These are phyloP conservation scores for Penicillium cosmopolitanum DNA, from an alignment of 495 filamentous ascomycete genomes.

Conservation along the genomic window DNA sequence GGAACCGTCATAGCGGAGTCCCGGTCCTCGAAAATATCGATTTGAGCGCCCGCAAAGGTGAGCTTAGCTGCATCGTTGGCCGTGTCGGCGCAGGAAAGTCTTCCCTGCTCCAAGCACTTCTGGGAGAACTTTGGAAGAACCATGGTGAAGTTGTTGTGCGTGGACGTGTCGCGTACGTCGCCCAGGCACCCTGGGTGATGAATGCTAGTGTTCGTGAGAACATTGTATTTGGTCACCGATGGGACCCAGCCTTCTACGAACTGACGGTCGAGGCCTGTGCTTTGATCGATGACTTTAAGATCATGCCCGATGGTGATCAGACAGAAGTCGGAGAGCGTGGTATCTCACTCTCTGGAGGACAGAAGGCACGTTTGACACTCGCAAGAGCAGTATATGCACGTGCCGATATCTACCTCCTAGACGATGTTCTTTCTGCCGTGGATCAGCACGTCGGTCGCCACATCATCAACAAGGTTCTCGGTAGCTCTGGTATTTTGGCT, in stretches of 20 bases:
- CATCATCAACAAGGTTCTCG: conserved; percentile 91
- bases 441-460: conserved; percentile 97
- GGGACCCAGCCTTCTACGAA: conserved; percentile 94
- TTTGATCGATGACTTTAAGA: conserved; percentile 85
- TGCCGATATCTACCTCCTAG: conserved; percentile 94
- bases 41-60: conserved; percentile 85
- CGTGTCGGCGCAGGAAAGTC: conserved; percentile 95
- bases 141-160: conserved; percentile 83
- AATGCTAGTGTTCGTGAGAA: conserved; percentile 97
- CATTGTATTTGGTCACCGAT: conserved; percentile 94
- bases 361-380: conserved; percentile 94
- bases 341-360: conserved; percentile 94
- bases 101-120: conserved; percentile 80
- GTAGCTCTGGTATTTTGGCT: conserved; percentile 76
- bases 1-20: conserved; percentile 75
- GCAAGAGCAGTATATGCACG: conserved; percentile 96
- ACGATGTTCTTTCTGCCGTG: conserved; percentile 93
- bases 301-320: conserved; percentile 92
- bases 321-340: conserved; percentile 97
- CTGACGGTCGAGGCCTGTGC: conserved; percentile 93
- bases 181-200: conserved; percentile 95
- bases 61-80: conserved; percentile 92
- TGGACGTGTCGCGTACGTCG: conserved; percentile 85
- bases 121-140: conserved; percentile 90
- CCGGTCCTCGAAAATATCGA: conserved; percentile 76